Percentiles rank a stretch among this genome's conserved stretches.
Evolutionary conservation across 2,329 filamentous ascomycete species (phyloP).

Genomic region (Pseudogymnoascus sp.): DNA sequence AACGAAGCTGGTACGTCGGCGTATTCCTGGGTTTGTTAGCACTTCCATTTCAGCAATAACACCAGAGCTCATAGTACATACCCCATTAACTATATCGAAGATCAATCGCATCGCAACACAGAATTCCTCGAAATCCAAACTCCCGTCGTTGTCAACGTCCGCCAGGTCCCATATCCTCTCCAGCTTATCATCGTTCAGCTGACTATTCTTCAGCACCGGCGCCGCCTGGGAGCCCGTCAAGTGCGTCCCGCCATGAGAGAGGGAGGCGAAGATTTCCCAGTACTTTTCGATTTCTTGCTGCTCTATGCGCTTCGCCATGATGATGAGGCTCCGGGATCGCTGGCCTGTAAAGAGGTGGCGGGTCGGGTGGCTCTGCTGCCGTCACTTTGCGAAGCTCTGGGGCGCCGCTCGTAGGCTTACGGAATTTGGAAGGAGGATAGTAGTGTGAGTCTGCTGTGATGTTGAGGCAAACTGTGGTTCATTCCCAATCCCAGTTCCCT

Average conservation of each 20-base stretch:
- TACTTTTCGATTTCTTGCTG: conserved; percentile 69
- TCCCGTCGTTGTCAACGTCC: conserved; percentile 94
- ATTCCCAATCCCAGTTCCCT: neutral
- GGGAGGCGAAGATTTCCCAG: conserved; percentile 70
- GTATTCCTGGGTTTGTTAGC: conserved; percentile 56
- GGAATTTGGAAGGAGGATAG: neutral
- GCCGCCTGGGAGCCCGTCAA: conserved; percentile 63
- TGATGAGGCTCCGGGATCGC: conserved; percentile 15
- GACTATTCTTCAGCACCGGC: conserved; percentile 63
- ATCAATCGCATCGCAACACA: conserved; percentile 98
- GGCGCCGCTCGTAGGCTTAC: neutral
- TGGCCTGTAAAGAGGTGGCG: neutral
- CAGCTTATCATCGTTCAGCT: conserved; percentile 71
- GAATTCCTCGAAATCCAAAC: conserved; percentile 98
- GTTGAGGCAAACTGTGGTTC: neutral
- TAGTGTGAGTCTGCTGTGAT: neutral
- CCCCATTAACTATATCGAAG: conserved; percentile 93
- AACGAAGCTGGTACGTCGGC: conserved; percentile 75
- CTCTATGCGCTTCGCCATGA: conserved; percentile 48
- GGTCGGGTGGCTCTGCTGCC: neutral
- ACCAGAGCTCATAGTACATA: conserved; percentile 36
- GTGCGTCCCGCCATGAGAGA: conserved; percentile 53
- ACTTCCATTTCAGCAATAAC: neutral
- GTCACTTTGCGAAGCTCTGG: neutral
- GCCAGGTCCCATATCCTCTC: conserved; percentile 95